Conservation (phyloP, 352 stramenopile species). For the Phytophthora tubulina region DNA sequence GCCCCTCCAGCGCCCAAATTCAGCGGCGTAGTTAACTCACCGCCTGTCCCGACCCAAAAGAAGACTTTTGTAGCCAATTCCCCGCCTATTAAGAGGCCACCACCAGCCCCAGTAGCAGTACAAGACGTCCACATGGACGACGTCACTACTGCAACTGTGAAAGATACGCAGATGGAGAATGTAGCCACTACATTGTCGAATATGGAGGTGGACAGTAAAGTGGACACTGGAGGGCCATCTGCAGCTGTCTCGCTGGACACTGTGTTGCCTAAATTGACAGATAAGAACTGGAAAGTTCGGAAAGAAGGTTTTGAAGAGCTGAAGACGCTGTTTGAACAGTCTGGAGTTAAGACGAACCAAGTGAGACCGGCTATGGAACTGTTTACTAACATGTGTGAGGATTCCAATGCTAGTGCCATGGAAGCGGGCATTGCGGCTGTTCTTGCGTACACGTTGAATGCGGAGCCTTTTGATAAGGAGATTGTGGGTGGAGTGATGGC, state of each 20-base stretch:
- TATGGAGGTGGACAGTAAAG: constrained; percentile 38
- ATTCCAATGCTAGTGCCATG: constrained; percentile 84
- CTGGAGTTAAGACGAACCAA: constrained; percentile 51
- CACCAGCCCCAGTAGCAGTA: constrained; percentile 5
- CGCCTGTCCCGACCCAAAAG: constrained; percentile 36
- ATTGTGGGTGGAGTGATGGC: constrained; percentile 81
- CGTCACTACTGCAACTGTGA: constrained; percentile 1
- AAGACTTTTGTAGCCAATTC: constrained; percentile 54
- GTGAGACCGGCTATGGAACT: constrained; percentile 63
- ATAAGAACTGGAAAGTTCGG: constrained; percentile 90
- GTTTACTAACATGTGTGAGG: constrained; percentile 86
- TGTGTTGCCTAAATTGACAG: constrained; percentile 64
- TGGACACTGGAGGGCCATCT: constrained; percentile 9
- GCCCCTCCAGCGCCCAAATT: constrained; percentile 39
- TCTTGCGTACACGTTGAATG: constrained; percentile 71
- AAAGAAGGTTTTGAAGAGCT: constrained; percentile 86
- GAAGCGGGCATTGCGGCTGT: constrained; percentile 81
- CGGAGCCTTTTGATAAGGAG: constrained; percentile 74
- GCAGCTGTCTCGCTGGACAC: constrained; percentile 44
- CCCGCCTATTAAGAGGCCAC: constrained; percentile 29
- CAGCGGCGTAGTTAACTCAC: constrained; percentile 58
- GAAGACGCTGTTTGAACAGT: constrained; percentile 69
- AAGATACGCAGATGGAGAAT: constrained; percentile 42
- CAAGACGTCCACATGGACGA: constrained; percentile 24
- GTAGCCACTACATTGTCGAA: constrained; percentile 38